Conservation (phyloP, 2,329 filamentous ascomycete genomes). For the Neospermospora avenae region DNA sequence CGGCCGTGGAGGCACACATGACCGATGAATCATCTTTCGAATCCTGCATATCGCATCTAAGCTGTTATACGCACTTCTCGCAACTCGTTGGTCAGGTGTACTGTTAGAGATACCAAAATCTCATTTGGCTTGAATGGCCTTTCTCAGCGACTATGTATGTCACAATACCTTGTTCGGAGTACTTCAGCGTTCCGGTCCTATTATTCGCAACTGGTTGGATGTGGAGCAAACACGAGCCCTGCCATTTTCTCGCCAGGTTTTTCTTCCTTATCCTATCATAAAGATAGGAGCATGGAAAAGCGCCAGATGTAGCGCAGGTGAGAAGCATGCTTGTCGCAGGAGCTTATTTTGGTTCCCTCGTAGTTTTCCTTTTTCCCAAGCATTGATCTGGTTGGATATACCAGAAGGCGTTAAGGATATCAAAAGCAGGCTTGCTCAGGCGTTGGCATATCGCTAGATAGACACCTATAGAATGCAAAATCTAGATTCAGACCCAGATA, state of each 20-base stretch:
- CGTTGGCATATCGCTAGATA: constrained; percentile 13
- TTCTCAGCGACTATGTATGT: not conserved
- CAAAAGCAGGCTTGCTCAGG: constrained; percentile 19
- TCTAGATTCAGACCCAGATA: not conserved
- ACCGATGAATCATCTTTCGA: not conserved
- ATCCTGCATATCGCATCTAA: not conserved
- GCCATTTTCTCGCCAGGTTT: too few species aligned
- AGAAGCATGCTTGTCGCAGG: not conserved
- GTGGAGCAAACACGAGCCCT: not conserved
- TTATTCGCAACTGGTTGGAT: not conserved
- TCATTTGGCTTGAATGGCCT: not conserved
- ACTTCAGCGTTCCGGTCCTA: not conserved
- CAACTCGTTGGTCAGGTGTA: not conserved
- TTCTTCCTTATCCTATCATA: too few species aligned
- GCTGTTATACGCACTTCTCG: not conserved
- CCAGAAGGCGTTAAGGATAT: constrained; percentile 28
- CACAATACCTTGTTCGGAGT: not conserved
- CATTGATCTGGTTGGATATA: constrained; percentile 21
- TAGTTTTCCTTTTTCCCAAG: constrained; percentile 7
- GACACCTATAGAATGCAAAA: constrained; percentile 1
- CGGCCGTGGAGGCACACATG: not conserved
- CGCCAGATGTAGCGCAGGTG: not conserved
- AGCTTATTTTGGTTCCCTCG: not conserved
- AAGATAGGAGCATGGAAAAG: not conserved
- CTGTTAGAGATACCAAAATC: not conserved